phyloP scores from a whole-genome alignment of 345 rosid genomes.

The Populus euphratica region DNA sequence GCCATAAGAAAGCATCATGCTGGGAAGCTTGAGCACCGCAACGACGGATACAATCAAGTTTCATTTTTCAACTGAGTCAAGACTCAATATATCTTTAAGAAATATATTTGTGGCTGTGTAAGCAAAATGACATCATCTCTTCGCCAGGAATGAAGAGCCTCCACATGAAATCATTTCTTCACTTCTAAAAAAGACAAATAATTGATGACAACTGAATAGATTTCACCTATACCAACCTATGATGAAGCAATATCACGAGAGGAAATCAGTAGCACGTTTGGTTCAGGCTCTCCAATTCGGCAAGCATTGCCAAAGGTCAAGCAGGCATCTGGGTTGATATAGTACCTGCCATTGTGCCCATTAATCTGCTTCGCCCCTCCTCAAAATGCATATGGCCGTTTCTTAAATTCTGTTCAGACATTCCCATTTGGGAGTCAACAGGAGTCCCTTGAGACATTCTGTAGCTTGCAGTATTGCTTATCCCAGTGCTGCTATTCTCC shows the following conservation, averaged over 20 bases:
- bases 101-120: neutral
- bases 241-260: neutral
- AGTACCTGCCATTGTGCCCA: slow-evolving; percentile 36
- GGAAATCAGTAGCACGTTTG: neutral
- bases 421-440: slow-evolving; percentile 30
- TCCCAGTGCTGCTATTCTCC: slow-evolving; percentile 32
- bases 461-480: slow-evolving; percentile 17
- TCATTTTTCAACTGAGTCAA: slow-evolving; percentile 2
- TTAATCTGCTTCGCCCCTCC: slow-evolving; percentile 47
- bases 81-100: slow-evolving; percentile 1
- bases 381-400: slow-evolving; percentile 28
- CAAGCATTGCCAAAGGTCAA: slow-evolving; percentile 42
- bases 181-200: neutral
- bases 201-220: neutral
- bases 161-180: slow-evolving; percentile 13
- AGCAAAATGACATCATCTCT: slow-evolving; percentile 15
- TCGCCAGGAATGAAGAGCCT: neutral
- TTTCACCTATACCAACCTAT: slow-evolving; percentile 5
- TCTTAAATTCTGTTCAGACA: slow-evolving; percentile 38
- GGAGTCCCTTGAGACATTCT: slow-evolving; percentile 25
- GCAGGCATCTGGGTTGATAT: slow-evolving; percentile 38
- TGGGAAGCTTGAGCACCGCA: neutral
- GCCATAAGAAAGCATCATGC: neutral
- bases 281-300: slow-evolving; percentile 51
- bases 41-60: slow-evolving; percentile 2